Base-by-base conservation (phyloP, 1,284 basidiomycete genomes). In the Acaromyces ingoldii region DNA sequence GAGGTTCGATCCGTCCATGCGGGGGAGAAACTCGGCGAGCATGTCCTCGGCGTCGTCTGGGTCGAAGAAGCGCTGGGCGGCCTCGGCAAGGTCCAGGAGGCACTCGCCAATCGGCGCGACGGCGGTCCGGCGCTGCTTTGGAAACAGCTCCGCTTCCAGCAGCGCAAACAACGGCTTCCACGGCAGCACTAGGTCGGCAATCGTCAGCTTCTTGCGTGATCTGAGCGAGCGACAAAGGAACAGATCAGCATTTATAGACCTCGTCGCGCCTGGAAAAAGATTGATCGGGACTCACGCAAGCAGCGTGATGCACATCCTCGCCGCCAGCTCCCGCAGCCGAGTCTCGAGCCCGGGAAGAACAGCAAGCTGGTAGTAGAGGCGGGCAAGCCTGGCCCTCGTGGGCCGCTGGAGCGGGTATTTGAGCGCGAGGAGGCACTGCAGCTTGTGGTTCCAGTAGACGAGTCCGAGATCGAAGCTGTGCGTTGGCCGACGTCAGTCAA, bases 21-120 rank as follows among this genome's bases (percentile, higher is more conserved):
- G 78, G 6, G 87, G 89, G 13, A 89, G 62, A 66, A 91, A 86
- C 1, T 81, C 82, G 26, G 83, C 80, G 24, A 98, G 84, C 89
- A 98, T 97, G 60, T 89, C 87, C 62, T 88, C 85, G 41, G 88
- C 87, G 44, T 90, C 88, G 47, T 84, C 82, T 7, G 91, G 88
- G 64, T 91, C 86, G 77, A 92, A 97, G 81, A 96, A 96, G 39
- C 88, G 81, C 62, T 88, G 85, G 34, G 84, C 82, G 62, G 82
- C 82, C 62, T 90, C 86, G 30, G 90, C 88, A 56, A 96, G 82
- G 71, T 87, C 89, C 24, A 90, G 86, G 80, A 91, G 86, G 57
- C 82, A 86, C 79, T 83, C 86, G n/a, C 86, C 83, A 21, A 87
- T 79, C 78, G 86, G 85, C 57, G 53, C 83, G 83, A 64, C 60